Evolutionary conservation across 1,139 yeast genomes (phyloP).

Genomic region (Zygoascus meyerae): DNA sequence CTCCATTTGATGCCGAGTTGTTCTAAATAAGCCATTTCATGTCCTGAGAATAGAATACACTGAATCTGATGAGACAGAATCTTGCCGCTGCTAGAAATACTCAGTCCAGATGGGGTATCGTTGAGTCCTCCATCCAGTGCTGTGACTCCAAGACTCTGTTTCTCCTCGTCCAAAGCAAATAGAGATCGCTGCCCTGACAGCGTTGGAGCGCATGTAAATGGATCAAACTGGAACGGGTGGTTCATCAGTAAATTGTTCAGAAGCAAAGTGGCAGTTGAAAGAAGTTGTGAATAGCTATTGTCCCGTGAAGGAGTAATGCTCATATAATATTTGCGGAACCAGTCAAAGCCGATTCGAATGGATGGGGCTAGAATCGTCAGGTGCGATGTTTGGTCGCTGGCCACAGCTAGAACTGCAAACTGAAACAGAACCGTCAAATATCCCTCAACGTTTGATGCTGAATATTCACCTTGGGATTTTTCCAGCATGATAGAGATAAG

Average conservation of each 20-base stretch:
- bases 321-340: constrained; percentile 8
- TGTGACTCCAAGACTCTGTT: constrained; percentile 10
- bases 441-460: background rate
- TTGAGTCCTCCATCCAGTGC: constrained; percentile 11
- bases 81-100: background rate
- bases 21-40: constrained; percentile 8
- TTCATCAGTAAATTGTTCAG: background rate
- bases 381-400: background rate
- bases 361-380: background rate
- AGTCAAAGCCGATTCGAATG: constrained; percentile 6
- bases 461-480: background rate
- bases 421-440: background rate
- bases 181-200: constrained; percentile 7
- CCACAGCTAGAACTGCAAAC: background rate
- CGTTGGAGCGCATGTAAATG: constrained; percentile 10
- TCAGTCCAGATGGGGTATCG: constrained; percentile 20
- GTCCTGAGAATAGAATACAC: constrained; percentile 13
- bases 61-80: constrained; percentile 9
- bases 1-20: background rate
- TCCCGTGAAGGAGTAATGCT: background rate
- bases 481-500: background rate
- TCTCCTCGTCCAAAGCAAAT: constrained; percentile 11
- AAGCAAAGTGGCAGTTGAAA: background rate
- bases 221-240: constrained; percentile 9
- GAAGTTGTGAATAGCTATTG: background rate